Evolutionary conservation across 2,329 filamentous ascomycete genomes (phyloP).

Genomic region (Fusarium papillatum): DNA sequence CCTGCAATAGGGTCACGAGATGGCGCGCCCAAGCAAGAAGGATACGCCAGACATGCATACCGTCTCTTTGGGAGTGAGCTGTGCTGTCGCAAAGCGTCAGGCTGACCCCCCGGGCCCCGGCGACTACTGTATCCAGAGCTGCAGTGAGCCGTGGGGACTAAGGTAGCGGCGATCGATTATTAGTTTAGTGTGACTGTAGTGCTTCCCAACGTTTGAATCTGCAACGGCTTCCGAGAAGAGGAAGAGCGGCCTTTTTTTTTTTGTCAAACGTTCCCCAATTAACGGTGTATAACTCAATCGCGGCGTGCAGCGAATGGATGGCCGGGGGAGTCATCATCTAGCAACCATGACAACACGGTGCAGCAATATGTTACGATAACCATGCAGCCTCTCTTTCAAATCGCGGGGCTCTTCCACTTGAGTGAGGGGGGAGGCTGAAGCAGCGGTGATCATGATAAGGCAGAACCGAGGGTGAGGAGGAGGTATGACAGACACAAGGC

Average conservation of each 20-base stretch:
- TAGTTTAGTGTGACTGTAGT: no score
- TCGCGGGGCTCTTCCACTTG: conserved; percentile 1
- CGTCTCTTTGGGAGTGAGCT: conserved; percentile 21
- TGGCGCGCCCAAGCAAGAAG: conserved; percentile 20
- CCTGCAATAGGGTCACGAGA: conserved; percentile 37
- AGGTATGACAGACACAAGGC: conserved; percentile 1
- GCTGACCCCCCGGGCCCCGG: conserved; percentile 1
- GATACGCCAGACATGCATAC: conserved; percentile 21
- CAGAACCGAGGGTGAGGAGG: conserved; percentile 4
- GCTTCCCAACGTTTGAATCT: conserved; percentile 15
- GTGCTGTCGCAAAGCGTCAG: conserved; percentile 3
- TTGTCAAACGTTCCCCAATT: neutral
- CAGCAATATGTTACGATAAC: conserved; percentile 14
- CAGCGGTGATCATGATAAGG: conserved; percentile 25
- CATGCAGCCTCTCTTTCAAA: neutral
- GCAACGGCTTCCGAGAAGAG: conserved; percentile 24
- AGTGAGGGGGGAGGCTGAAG: conserved; percentile 16
- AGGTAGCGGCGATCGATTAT: conserved; percentile 7
- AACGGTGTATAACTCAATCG: conserved; percentile 17
- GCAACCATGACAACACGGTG: conserved; percentile 24
- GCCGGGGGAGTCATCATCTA: conserved; percentile 25
- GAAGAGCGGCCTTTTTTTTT: neutral
- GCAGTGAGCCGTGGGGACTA: conserved; percentile 20
- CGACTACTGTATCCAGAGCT: conserved; percentile 1
- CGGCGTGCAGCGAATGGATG: conserved; percentile 18